Percentiles rank a stretch among this genome's conserved stretches.
phyloP scores from a whole-genome alignment of 2,329 filamentous ascomycete genomes.

The Neurospora crassa region DNA sequence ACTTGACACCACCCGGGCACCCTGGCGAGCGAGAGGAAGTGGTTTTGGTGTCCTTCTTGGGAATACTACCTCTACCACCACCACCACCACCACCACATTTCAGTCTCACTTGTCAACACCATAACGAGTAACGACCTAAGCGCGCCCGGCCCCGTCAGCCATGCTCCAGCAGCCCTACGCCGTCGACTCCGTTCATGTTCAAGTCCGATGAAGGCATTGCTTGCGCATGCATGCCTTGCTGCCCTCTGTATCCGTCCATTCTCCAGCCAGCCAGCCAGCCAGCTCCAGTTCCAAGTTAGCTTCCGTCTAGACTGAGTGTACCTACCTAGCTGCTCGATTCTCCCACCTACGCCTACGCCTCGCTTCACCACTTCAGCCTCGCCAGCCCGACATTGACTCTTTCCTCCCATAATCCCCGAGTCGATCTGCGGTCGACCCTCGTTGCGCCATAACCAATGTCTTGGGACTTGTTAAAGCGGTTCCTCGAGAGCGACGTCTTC shows the following conservation, averaged over 20 bases:
- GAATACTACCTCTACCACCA: not conserved
- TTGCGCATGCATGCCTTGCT: not conserved
- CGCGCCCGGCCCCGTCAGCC: constrained; percentile 7
- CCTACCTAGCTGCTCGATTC: not conserved
- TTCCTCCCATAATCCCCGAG: not conserved
- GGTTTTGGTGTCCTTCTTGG: not conserved
- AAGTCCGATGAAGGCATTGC: constrained; percentile 29
- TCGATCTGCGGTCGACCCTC: not conserved
- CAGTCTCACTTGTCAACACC: not conserved
- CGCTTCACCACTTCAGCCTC: constrained; percentile 4
- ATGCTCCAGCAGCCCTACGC: constrained; percentile 18
- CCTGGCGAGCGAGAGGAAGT: not conserved
- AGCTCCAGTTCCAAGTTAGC: not conserved
- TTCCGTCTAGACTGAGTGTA: not conserved
- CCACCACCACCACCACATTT: not conserved
- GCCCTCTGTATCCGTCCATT: not conserved
- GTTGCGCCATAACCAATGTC: constrained; percentile 32
- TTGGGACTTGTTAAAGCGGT: constrained; percentile 82
- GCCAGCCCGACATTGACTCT: not conserved
- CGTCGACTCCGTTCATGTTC: constrained; percentile 20
- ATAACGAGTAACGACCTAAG: not conserved
- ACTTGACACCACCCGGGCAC: not conserved
- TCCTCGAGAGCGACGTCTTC: constrained; percentile 90
- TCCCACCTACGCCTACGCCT: not conserved
- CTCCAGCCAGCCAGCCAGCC: not conserved